Percentiles rank a stretch among this genome's conserved stretches.
phyloP scores from a whole-genome alignment of 768 basidiomycete species.

The Trametes sanguinea region DNA sequence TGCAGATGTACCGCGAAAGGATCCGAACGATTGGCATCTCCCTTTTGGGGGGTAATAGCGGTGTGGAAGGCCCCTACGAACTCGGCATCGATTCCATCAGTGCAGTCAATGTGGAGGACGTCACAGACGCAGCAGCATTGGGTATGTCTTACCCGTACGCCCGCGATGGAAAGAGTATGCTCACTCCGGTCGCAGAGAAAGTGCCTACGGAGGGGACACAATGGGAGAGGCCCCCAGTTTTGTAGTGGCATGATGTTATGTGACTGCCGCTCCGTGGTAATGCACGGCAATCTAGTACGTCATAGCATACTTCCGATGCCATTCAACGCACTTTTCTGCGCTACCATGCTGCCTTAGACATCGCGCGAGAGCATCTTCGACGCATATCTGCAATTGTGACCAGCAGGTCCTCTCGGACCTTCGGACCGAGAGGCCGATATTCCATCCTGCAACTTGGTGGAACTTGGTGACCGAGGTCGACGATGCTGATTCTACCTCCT shows the following conservation, averaged over 20 bases:
- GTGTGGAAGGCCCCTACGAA: constrained; percentile 74
- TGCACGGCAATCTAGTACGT: background rate
- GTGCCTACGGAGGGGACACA: constrained; percentile 30
- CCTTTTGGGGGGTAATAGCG: constrained; percentile 81
- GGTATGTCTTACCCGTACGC: background rate
- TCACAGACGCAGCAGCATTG: constrained; percentile 31
- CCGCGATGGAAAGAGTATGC: background rate
- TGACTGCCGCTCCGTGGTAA: background rate
- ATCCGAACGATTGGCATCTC: constrained; percentile 86
- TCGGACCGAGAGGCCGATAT: too few relatives aligned
- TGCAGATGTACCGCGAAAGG: constrained; percentile 73
- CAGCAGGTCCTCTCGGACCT: too few relatives aligned
- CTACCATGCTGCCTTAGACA: too few relatives aligned
- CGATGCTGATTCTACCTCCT: too few relatives aligned
- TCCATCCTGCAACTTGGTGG: too few relatives aligned
- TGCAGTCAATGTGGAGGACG: constrained; percentile 77
- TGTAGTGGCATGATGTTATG: constrained; percentile 1
- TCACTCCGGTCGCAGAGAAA: constrained; percentile 18
- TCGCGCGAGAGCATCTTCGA: too few relatives aligned
- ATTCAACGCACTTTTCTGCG: too few relatives aligned
- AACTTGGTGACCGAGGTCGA: too few relatives aligned
- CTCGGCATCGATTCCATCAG: constrained; percentile 81
- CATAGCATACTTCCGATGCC: too few relatives aligned
- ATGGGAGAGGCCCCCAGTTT: constrained; percentile 30
- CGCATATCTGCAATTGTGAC: too few relatives aligned